Evolutionary conservation across 176 grass and related monocot genomes (phyloP), one percentile per base, ranked within the genome.

Genomic region (Urochloa ruziziensis): DNA sequence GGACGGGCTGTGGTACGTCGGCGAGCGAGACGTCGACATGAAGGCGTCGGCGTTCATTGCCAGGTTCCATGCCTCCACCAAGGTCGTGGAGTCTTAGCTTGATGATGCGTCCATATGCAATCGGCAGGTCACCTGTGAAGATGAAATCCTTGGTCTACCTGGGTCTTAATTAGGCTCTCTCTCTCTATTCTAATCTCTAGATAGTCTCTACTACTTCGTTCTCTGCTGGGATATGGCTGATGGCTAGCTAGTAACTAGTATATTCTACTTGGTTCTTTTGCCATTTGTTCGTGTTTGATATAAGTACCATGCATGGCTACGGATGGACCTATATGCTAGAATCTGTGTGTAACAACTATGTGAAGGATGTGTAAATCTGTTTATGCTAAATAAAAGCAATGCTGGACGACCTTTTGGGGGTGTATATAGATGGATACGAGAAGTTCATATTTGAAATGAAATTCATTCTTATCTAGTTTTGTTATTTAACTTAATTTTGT

Each of bases 11-110:
- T 40, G 79, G 63, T 94, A 90, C 70, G 74, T 94, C 32, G 87
- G 92, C 5, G 90, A 97, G 81, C 80, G 67, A 16, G 88, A 94
- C 84, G 90, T 97, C 39, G 92, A 97, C 86, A 49, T 23, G 84
- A 86, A 90, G 84, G 89, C 89, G 30, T 44, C 79, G 10, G 84
- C 72, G 74, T 90, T 34, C 89, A 90, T 90, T 33, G 74, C 74
- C 67, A 80, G 24, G 75, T 80, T 91, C 80, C 89, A 46, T 33
- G 88, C 79, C 27, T 10, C 83, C 28, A 15, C 48, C 10, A 73
- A 68, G 54, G 32, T 57, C 83, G 16, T 57, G 33, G 86, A 83
- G 33, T 9, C n/a, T 54, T 67, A 2, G 68, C 21, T 4, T 28
- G 1, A 23, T 18, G 6, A 53, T 17, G 4, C 23, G 39, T 28